Base-by-base conservation (phyloP, 371 early-diverging fungal species). In the Mortierella polycephala region DNA sequence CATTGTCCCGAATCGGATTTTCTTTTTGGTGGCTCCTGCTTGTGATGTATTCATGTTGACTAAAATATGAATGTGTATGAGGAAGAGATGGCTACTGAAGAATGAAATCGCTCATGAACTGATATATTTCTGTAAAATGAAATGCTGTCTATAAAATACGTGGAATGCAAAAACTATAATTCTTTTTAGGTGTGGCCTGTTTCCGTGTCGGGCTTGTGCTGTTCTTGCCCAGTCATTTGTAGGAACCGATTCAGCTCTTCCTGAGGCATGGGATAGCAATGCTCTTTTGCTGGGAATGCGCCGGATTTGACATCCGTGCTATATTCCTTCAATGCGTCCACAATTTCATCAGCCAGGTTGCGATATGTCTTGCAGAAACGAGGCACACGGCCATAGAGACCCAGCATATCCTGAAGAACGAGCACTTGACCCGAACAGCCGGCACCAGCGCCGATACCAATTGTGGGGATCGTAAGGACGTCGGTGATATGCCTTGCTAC, bases 401-500 rank as follows among this genome's bases (percentile, higher is more conserved):
- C 97, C 37, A 97, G 75, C 82, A 92, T 92, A 73, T 98, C 99
- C 70, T 92, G 86, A 71, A 90, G 88, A 13, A 98, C 98, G 45
- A 97, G 85, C 14, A 97, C 97, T 79, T 98, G 99, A 21, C 99
- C 99, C 10, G 94, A 94, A 21, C 92, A 92, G 1, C 88, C 83
- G 3, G 87, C 74, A 10, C 99, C 98, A 4, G 98, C 96, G 18
- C 99, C 99, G 68, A 99, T 99, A 21, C 99, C 99, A 67, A 99
- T 96, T 5, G 98, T 98, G 13, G 97, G 98, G 13, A 97, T 85
- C 6, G 64, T 59, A 30, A 97, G 80, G 42, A 86, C 81, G 54
- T 89, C 69, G 3, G 98, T 98, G 57, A 97, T 91, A 54, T 89
- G 86, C 9, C 81, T 82, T 2, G 96, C 99, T 20, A 99, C 94